Base-by-base conservation (phyloP, 352 stramenopile genomes). In the Phytophthora quininea region DNA sequence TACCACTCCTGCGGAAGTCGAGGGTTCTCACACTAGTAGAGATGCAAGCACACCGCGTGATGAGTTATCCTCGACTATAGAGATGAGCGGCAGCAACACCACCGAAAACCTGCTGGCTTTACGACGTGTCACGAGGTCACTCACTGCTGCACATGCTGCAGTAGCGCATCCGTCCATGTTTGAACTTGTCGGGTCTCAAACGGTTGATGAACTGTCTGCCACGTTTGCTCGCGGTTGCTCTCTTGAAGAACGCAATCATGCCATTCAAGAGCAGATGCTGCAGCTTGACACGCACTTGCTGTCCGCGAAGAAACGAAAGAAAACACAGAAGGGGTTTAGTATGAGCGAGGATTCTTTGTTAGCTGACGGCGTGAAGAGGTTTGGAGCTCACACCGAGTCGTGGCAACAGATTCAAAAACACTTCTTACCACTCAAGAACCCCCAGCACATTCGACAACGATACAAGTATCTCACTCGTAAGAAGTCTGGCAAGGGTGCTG, bases 81-180 rank as follows among this genome's bases (percentile, higher is more conserved):
- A 24, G 10, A 69, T 3, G 27, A 51, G 50, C 58, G 51, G 9
- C 11, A 61, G 29, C 24, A 64, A 31, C 27, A 54, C 57, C 1
- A 67, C 50, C 11, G 64, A 77, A 58, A 70, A 75, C 58, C 49
- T 76, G 6, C 52, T 87, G 3, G 73, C 73, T 6, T 55, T 78
- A 8, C 68, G 87, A 15, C 83, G 88, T 32, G 85, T 96, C 15
- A 96, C 88, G 10, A 80, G 88, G 15, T 93, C 88, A 5, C 70
- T 96, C 38, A 93, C 77, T 2, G 85, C 88, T 2, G 88, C 88
- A 3, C 86, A 93, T 64, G 86, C 88, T 2, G 88, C 88, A 0
- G 81, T 96, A 15, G 79, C 82, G 2, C 86, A 94, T 47, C 88
- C 88, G 15, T 95, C 86, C 6, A 96, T 96, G 86, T 96, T 95